These are phyloP conservation scores for Danielia reshetovae DNA, from an alignment of 805 yeast genomes.

Conservation along the genomic window DNA sequence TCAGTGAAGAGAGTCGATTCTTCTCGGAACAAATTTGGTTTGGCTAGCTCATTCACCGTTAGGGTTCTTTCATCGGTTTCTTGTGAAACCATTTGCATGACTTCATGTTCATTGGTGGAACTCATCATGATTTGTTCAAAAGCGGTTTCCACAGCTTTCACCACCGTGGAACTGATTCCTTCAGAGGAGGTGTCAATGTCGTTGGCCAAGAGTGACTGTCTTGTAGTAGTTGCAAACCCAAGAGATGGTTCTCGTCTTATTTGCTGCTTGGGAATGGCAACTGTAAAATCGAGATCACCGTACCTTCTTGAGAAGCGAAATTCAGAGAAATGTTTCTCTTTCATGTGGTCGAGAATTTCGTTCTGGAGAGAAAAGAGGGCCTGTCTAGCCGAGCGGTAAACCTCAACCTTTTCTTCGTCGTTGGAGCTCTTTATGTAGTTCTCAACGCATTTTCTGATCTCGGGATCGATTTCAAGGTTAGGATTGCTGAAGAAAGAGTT, in stretches of 20 bases:
- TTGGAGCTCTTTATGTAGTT: slow-evolving; percentile 7
- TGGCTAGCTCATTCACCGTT: slow-evolving; percentile 22
- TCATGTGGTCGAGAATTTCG: slow-evolving; percentile 48
- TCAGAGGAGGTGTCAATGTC: slow-evolving; percentile 3
- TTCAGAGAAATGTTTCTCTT: slow-evolving; percentile 48
- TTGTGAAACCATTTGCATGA: not conserved
- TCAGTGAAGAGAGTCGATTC: slow-evolving; percentile 4
- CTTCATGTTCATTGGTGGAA: slow-evolving; percentile 7
- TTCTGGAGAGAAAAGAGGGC: slow-evolving; percentile 58
- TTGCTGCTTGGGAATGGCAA: not conserved
- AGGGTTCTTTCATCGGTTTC: not conserved
- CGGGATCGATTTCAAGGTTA: slow-evolving; percentile 2
- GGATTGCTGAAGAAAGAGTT: slow-evolving; percentile 34
- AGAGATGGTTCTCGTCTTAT: slow-evolving; percentile 1
- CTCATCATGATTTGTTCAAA: slow-evolving; percentile 52
- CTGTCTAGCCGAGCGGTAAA: slow-evolving; percentile 53
- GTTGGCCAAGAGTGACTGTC: not conserved
- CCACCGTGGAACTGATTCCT: slow-evolving; percentile 41
- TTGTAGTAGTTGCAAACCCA: not conserved
- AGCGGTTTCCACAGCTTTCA: slow-evolving; percentile 66
- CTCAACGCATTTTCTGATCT: slow-evolving; percentile 3
- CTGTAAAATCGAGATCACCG: slow-evolving; percentile 12
- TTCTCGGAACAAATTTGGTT: slow-evolving; percentile 30
- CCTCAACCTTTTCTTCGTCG: slow-evolving; percentile 7
- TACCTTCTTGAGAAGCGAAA: slow-evolving; percentile 51